Base-by-base conservation (phyloP, 2,329 filamentous ascomycete genomes). In the Arthrobotrys conoides region DNA sequence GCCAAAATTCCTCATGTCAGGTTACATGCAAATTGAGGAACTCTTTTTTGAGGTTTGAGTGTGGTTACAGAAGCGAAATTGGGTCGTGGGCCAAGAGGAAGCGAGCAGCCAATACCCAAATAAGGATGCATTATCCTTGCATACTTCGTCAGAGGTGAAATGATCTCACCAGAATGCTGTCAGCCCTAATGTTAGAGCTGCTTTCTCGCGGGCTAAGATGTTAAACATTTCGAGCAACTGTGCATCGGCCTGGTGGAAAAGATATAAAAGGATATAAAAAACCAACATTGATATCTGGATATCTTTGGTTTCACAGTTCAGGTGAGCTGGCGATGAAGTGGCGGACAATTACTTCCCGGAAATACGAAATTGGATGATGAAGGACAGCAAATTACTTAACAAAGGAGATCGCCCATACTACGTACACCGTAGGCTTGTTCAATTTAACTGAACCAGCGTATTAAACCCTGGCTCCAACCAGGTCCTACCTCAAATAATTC, bases 51-150 rank as follows among this genome's bases (percentile, higher is more conserved):
- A 51, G 65, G 70, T 77, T 77, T 61, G 61, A 68, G 73, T 77
- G 73, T 77, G 73, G 73, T 71, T 77, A 77, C 73, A 77, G 73
- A 77, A 71, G 67, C 73, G 73, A 77, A 77, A 77, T 77, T 77
- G 67, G 67, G 59, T 65, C 66, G 57, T 38, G 67, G 67, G 41
- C 48, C 48, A 41, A 71, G 57, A 71, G 51, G 48, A 64, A 75
- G 57, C 53, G 64, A 77, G 49, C 20, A 49, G 49, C 51, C 22
- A 64, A 46, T 57, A 24, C 73, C 53, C 59, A 67, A 77, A 67
- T 49, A 48, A 53, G 73, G 67, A 77, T 55, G 41, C 66, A 48
- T 22, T 48, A 68, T 38, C 73, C 73, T 49, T 61, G 73, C 73
- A 55, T 30, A 8, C 38, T 24, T 38, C 66, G 36, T 33, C 49